These are phyloP conservation scores for Neonectria neomacrospora DNA, from an alignment of 2,329 filamentous ascomycete genomes.

Conservation along the genomic window DNA sequence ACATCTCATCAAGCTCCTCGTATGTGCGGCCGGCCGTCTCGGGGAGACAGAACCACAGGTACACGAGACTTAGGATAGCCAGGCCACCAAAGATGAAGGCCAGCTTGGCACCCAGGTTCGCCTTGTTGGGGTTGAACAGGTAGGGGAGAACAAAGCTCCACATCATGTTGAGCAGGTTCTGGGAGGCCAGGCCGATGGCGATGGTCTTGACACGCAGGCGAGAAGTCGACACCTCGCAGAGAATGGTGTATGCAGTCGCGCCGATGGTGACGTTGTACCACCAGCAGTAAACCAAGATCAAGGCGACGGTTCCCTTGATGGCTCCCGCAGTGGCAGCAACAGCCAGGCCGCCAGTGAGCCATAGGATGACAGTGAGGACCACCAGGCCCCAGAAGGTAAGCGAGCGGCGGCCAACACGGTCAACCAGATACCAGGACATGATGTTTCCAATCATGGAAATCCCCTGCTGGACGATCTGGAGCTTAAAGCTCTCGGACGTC, in stretches of 20 bases:
- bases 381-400: constrained; percentile 51
- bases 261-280: constrained; percentile 55
- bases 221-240: constrained; percentile 53
- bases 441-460: constrained; percentile 54
- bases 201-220: constrained; percentile 54
- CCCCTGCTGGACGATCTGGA: constrained; percentile 54
- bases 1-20: constrained; percentile 35
- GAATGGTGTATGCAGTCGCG: constrained; percentile 51
- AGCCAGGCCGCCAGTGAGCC: constrained; percentile 52
- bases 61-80: constrained; percentile 22
- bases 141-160: constrained; percentile 32
- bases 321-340: constrained; percentile 24
- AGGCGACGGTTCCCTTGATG: constrained; percentile 46
- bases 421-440: constrained; percentile 53
- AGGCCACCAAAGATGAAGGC: constrained; percentile 33
- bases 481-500: constrained; percentile 49
- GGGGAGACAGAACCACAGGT: constrained; percentile 33
- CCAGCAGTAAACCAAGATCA: constrained; percentile 54
- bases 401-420: constrained; percentile 50
- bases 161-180: constrained; percentile 31
- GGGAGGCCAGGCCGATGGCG: constrained; percentile 27
- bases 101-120: constrained; percentile 30
- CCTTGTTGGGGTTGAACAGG: constrained; percentile 33
- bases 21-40: constrained; percentile 34
- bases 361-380: constrained; percentile 50